phyloP scores from a whole-genome alignment of 345 rosid genomes.

The Cardamine resedifolia region DNA sequence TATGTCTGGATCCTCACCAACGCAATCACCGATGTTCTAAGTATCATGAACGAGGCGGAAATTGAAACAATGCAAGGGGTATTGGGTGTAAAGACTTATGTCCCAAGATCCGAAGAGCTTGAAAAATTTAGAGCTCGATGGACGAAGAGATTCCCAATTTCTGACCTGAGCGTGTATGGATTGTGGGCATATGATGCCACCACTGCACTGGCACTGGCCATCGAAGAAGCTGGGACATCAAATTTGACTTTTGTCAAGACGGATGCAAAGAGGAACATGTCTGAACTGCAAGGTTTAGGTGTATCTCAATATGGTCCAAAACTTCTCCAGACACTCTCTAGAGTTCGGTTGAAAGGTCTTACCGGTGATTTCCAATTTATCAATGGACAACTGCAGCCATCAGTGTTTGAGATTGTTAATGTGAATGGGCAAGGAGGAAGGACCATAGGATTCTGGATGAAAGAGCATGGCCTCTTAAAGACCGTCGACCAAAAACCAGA shows the following conservation, averaged over 20 bases:
- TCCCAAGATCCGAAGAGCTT: slow-evolving; percentile 32
- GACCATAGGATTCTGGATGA: slow-evolving; percentile 49
- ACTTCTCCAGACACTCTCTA: slow-evolving; percentile 39
- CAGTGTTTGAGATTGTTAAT: slow-evolving; percentile 46
- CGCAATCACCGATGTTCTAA: slow-evolving; percentile 24
- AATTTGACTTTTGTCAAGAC: slow-evolving; percentile 23
- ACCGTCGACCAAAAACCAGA: neutral
- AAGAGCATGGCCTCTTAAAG: slow-evolving; percentile 31
- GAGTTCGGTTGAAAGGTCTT: slow-evolving; percentile 43
- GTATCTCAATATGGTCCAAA: slow-evolving; percentile 43
- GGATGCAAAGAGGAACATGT: slow-evolving; percentile 14
- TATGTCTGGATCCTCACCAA: slow-evolving; percentile 51
- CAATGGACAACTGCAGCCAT: slow-evolving; percentile 34
- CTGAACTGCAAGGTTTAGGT: slow-evolving; percentile 41
- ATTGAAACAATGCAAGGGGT: slow-evolving; percentile 46
- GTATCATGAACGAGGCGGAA: neutral
- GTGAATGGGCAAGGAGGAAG: slow-evolving; percentile 35
- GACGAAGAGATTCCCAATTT: slow-evolving; percentile 33
- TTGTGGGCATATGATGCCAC: slow-evolving; percentile 50
- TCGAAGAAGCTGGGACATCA: slow-evolving; percentile 36
- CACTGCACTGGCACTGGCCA: slow-evolving; percentile 46
- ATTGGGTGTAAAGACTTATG: slow-evolving; percentile 38
- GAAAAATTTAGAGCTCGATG: slow-evolving; percentile 30
- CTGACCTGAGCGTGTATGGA: slow-evolving; percentile 38
- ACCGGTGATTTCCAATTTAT: slow-evolving; percentile 39